These are phyloP conservation scores for Truncatella angustata DNA, from an alignment of 2,329 filamentous ascomycete genomes.

Conservation along the genomic window DNA sequence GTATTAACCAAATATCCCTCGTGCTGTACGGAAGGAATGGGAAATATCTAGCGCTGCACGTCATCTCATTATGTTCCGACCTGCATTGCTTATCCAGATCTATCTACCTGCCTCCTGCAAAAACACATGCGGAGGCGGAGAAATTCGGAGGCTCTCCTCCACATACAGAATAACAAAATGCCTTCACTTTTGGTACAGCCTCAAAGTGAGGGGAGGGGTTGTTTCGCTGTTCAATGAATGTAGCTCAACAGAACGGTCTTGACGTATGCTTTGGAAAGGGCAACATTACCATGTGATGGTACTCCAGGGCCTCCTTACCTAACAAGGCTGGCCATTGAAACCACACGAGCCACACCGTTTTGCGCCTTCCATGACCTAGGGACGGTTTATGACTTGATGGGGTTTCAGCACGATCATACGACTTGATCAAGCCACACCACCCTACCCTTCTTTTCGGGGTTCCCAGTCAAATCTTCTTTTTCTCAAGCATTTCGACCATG, in stretches of 20 bases:
- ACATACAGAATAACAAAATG: too few species aligned
- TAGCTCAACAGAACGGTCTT: too few species aligned
- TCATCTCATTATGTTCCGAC: conserved; percentile 2
- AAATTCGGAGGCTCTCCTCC: not conserved
- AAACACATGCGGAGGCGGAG: not conserved
- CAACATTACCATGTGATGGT: not conserved
- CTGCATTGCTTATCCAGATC: not conserved
- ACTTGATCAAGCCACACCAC: not conserved
- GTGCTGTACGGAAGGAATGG: not conserved
- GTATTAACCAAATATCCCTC: too few species aligned
- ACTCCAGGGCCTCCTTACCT: not conserved
- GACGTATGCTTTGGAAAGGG: not conserved
- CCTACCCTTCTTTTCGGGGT: too few species aligned
- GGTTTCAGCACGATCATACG: not conserved
- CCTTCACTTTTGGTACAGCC: not conserved
- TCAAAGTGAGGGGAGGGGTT: too few species aligned
- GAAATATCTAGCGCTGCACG: not conserved
- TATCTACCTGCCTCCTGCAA: not conserved
- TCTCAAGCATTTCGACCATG: too few species aligned
- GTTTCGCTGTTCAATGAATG: too few species aligned
- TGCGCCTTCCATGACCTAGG: not conserved
- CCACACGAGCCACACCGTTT: not conserved
- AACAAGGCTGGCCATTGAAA: not conserved
- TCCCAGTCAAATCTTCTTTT: too few species aligned
- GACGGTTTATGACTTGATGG: not conserved